phyloP scores from a whole-genome alignment of 2,329 filamentous ascomycete species.

The Alternaria atra region DNA sequence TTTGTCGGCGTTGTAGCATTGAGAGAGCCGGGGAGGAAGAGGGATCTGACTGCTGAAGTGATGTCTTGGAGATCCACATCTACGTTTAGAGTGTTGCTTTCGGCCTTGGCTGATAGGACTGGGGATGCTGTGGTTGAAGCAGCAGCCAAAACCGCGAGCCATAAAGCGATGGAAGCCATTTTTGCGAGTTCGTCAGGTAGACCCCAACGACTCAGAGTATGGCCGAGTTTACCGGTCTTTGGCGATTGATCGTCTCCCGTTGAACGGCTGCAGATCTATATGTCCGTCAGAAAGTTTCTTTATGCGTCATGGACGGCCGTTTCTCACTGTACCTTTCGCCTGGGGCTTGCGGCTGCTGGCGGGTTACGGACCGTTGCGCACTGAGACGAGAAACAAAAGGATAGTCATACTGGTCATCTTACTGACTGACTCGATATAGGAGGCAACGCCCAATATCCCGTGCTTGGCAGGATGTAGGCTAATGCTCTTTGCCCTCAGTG shows the following conservation, averaged over 20 bases:
- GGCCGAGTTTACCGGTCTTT: constrained; percentile 6
- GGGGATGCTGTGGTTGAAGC: constrained; percentile 32
- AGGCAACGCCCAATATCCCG: constrained; percentile 12
- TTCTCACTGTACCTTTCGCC: constrained; percentile 9
- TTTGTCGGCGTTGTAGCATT: constrained; percentile 16
- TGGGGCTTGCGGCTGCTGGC: constrained; percentile 11
- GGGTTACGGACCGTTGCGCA: constrained; percentile 15
- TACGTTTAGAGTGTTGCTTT: constrained; percentile 18
- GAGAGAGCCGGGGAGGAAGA: constrained; percentile 31
- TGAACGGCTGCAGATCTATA: constrained; percentile 19
- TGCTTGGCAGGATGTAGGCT: constrained; percentile 19
- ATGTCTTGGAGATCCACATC: constrained; percentile 35
- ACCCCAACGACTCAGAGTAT: constrained; percentile 3
- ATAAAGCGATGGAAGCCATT: constrained; percentile 28
- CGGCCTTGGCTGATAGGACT: constrained; percentile 17
- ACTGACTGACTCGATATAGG: constrained; percentile 12
- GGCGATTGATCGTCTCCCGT: constrained; percentile 16
- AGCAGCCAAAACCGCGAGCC: constrained; percentile 36
- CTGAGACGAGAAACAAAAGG: constrained; percentile 13
- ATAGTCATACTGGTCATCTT: constrained; percentile 8
- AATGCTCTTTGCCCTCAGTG: constrained; percentile 14
- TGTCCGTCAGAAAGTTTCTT: constrained; percentile 16
- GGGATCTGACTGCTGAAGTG: constrained; percentile 24
- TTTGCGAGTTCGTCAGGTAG: constrained; percentile 12
- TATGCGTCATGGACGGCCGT: not conserved